Conservation (phyloP, 371 early-diverging fungal genomes). For the Mucor indicus region DNA sequence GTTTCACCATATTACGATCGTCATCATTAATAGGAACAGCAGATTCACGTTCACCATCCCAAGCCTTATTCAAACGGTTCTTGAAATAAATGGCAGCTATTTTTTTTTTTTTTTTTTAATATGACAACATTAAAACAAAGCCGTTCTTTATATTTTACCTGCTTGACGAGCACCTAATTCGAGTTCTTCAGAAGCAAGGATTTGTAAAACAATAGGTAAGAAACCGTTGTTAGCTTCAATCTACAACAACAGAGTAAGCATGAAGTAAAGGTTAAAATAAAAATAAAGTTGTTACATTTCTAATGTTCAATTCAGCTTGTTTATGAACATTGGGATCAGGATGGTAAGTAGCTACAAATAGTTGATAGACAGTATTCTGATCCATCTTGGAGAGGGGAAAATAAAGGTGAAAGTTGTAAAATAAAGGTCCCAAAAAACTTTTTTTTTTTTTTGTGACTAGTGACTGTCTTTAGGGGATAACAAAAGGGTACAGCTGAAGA, state of each 20-base stretch:
- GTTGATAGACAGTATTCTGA: slow-evolving; percentile 41
- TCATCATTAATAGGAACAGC: slow-evolving; percentile 59
- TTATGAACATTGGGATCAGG: slow-evolving; percentile 67
- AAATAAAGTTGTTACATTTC: slow-evolving; percentile 15
- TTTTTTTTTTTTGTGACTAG: slow-evolving; percentile 2
- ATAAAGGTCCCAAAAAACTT: neutral
- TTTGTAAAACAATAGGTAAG: slow-evolving; percentile 66
- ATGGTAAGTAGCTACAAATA: slow-evolving; percentile 71
- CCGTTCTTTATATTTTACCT: slow-evolving; percentile 63
- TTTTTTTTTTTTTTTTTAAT: too few relatives aligned
- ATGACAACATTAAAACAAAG: too few relatives aligned
- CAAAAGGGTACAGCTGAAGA: too few relatives aligned
- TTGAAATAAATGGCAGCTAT: slow-evolving; percentile 94
- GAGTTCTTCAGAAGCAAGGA: slow-evolving; percentile 63
- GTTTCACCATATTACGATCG: slow-evolving; percentile 75
- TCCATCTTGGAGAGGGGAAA: slow-evolving; percentile 29
- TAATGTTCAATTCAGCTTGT: slow-evolving; percentile 57
- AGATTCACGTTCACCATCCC: slow-evolving; percentile 54
- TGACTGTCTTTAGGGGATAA: too few relatives aligned
- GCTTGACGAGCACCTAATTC: slow-evolving; percentile 73
- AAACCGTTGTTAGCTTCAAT: slow-evolving; percentile 65
- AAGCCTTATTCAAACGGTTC: slow-evolving; percentile 78
- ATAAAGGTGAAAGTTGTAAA: neutral
- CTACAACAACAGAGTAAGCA: slow-evolving; percentile 18
- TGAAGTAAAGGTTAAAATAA: neutral